Evolutionary conservation across 2,329 filamentous ascomycete genomes (phyloP).

Genomic region (Aspergillus fumigatiaffinis): DNA sequence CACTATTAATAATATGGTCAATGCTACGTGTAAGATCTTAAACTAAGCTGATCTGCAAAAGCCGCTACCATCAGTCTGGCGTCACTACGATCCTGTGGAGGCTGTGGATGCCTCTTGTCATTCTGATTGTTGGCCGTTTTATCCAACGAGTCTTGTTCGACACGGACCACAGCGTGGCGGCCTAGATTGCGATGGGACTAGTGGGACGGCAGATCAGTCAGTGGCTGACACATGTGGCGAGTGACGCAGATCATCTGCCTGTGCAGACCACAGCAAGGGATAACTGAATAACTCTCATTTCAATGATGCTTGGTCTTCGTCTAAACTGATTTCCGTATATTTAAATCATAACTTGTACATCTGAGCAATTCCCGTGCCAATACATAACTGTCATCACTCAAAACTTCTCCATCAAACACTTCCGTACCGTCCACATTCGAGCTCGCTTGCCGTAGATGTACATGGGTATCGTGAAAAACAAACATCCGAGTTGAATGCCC

Average conservation of each 20-base stretch:
- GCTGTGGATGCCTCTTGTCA: too few species aligned
- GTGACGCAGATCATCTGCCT: neutral
- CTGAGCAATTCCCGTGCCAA: neutral
- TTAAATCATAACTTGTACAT: neutral
- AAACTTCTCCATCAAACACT: slow-evolving; percentile 80
- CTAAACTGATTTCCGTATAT: neutral
- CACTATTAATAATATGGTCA: too few species aligned
- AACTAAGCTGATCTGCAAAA: neutral
- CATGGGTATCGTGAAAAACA: slow-evolving; percentile 79
- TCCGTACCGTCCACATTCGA: slow-evolving; percentile 89
- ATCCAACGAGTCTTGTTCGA: neutral
- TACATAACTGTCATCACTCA: slow-evolving; percentile 22
- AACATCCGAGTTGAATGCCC: slow-evolving; percentile 73
- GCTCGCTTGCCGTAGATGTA: slow-evolving; percentile 89
- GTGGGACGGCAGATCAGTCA: too few species aligned
- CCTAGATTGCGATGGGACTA: too few species aligned
- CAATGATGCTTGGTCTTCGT: neutral
- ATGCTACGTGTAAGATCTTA: neutral
- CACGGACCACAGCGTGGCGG: neutral
- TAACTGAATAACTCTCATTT: neutral
- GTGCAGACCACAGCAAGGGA: neutral
- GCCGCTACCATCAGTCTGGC: too few species aligned
- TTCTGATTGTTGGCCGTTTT: neutral
- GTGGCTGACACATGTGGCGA: neutral
- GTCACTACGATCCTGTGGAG: too few species aligned